Evolutionary conservation across 352 stramenopile species (phyloP), one percentile per base, ranked within the genome.

Genomic region (Labyrinthula sp.): DNA sequence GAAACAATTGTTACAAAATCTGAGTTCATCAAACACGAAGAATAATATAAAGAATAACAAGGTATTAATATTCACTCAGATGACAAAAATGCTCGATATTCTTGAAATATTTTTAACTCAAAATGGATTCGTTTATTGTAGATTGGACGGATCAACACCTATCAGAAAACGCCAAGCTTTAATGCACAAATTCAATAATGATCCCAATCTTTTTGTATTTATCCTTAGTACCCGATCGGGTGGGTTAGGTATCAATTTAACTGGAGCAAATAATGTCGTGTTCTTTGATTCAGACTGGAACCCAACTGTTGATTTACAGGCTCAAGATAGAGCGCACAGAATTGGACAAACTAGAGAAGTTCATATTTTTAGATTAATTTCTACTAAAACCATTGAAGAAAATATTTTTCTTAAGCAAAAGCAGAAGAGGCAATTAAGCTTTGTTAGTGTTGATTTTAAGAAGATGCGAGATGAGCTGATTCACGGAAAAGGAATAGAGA

Each of bases 21-120:
- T 97, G n/a, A 93, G 92, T 48, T 72, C 70, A 8, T 82, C 72
- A 9, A 75, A 77, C 4, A n/a, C n/a, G n/a, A n/a, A n/a, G n/a
- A n/a, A n/a, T n/a, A n/a, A n/a, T n/a, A n/a, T n/a, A n/a, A n/a
- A n/a, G n/a, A n/a, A n/a, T n/a, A 85, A 98, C 54, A 71, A 87
- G 17, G 84, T 73, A 3, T 61, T 92, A n/a, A 90, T 92, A 29
- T 92, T 92, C 45, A 92, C 79, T 20, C 84, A 99, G 61, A 97
- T 97, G 88, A 93, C 80, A 40, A 89, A 85, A 36, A 97, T 99
- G 87, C 68, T 99, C 23, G 92, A 97, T 63, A 84, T 99, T 24
- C 69, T 99, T 9, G 89, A 97, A 68, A 71, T 80, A 33, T 99
- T 96, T 63, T 66, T 99, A 26, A 96, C 93, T 52, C 66, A 96